Evolutionary conservation across 2,329 filamentous ascomycete species (phyloP).

Genomic region (Metarhizium guizhouense): DNA sequence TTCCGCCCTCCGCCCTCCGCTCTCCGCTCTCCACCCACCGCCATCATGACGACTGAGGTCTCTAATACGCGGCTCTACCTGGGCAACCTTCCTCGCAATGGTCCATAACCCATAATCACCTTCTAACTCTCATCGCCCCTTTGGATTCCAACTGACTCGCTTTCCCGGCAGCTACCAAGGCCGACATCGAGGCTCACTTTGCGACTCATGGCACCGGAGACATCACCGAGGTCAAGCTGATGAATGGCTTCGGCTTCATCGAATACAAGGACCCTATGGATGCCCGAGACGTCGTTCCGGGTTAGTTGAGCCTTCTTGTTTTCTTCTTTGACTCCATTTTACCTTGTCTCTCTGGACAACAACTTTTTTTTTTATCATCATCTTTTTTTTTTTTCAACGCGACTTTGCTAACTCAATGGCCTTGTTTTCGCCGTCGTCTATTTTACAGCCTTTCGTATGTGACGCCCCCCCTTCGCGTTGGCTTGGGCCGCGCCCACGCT

Average conservation of each 20-base stretch:
- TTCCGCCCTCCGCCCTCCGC: slow-evolving; percentile 13
- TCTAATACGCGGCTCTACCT: slow-evolving; percentile 93
- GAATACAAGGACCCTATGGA: slow-evolving; percentile 99
- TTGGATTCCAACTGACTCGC: slow-evolving; percentile 33
- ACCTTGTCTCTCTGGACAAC: neutral
- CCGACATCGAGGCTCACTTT: slow-evolving; percentile 94
- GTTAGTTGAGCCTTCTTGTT: slow-evolving; percentile 43
- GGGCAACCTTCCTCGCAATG: slow-evolving; percentile 93
- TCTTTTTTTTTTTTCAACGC: neutral
- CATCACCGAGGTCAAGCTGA: slow-evolving; percentile 98
- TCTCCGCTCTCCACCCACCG: slow-evolving; percentile 8
- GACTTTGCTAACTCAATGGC: slow-evolving; percentile 7
- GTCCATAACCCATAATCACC: slow-evolving; percentile 41
- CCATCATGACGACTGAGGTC: slow-evolving; percentile 68
- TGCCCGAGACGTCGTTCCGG: slow-evolving; percentile 94
- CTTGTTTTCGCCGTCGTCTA: neutral
- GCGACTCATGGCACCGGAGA: slow-evolving; percentile 91
- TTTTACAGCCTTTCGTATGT: slow-evolving; percentile 52
- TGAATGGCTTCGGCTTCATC: slow-evolving; percentile 99
- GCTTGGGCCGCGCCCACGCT: neutral
- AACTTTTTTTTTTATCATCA: neutral
- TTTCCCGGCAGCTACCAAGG: slow-evolving; percentile 72
- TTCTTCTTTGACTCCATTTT: neutral
- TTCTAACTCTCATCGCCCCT: slow-evolving; percentile 12
- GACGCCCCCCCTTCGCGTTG: slow-evolving; percentile 3